phyloP scores from a whole-genome alignment of 148 eudicot genomes.

The Cornus kousa region DNA sequence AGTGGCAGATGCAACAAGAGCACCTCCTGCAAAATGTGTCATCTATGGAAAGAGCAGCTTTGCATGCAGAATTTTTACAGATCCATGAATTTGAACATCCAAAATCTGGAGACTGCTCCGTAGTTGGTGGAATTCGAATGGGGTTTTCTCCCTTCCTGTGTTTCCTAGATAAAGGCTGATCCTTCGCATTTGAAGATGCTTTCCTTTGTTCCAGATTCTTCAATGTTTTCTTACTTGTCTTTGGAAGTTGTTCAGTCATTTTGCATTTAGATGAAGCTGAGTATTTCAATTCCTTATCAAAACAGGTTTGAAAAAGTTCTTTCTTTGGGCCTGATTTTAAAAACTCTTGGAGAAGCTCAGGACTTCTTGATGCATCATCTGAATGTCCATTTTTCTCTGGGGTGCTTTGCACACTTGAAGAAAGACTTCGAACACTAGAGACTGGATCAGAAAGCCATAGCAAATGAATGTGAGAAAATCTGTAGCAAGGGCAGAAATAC shows the following conservation, averaged over 20 bases:
- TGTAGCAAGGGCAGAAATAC: slow-evolving; percentile 2
- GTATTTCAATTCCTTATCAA: slow-evolving; percentile 34
- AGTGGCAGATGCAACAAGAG: slow-evolving; percentile 88
- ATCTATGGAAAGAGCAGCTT: slow-evolving; percentile 53
- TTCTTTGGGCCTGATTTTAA: slow-evolving; percentile 32
- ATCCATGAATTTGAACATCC: slow-evolving; percentile 46
- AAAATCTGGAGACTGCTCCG: slow-evolving; percentile 31
- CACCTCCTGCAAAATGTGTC: slow-evolving; percentile 88
- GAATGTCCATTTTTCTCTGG: slow-evolving; percentile 27
- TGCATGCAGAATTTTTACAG: slow-evolving; percentile 86
- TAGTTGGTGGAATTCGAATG: slow-evolving; percentile 21
- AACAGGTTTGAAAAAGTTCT: slow-evolving; percentile 26
- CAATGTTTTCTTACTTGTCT: slow-evolving; percentile 29
- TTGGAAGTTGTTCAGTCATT: slow-evolving; percentile 49
- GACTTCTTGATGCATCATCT: slow-evolving; percentile 34
- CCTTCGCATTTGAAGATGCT: slow-evolving; percentile 25
- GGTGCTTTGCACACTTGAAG: slow-evolving; percentile 45
- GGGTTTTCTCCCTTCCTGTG: slow-evolving; percentile 54
- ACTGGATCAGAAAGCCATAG: slow-evolving; percentile 16
- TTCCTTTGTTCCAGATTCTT: slow-evolving; percentile 46
- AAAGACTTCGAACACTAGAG: slow-evolving; percentile 45
- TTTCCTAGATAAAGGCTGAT: slow-evolving; percentile 35
- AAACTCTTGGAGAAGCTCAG: slow-evolving; percentile 26
- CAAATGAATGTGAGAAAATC: slow-evolving; percentile 8
- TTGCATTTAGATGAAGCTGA: slow-evolving; percentile 29